A percentile compares a stretch with the other conserved stretches of the same genome.
These are phyloP conservation scores for Pleurotus tuber-regium DNA, from an alignment of 768 basidiomycete genomes.

Conservation along the genomic window DNA sequence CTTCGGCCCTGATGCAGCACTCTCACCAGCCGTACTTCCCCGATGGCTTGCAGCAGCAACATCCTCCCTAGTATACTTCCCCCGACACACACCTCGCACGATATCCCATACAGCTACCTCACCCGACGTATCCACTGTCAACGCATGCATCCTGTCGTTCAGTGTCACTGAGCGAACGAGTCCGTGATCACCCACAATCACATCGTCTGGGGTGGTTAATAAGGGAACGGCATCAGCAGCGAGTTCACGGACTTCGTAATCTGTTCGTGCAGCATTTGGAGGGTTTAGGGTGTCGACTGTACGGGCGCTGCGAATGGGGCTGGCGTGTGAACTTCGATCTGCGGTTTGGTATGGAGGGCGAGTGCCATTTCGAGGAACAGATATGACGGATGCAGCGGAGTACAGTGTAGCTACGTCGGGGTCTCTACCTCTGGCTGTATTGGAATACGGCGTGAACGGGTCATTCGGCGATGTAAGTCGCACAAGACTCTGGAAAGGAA, in stretches of 20 bases:
- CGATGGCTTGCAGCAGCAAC: constrained; percentile 54
- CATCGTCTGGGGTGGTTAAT: constrained; percentile 54
- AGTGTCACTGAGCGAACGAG: constrained; percentile 79
- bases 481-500: constrained; percentile 72
- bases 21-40: constrained; percentile 43
- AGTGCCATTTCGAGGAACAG: constrained; percentile 46
- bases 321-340: constrained; percentile 26
- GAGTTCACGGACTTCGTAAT: constrained; percentile 73
- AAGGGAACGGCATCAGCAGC: constrained; percentile 73
- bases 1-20: constrained; percentile 31
- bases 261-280: constrained; percentile 39
- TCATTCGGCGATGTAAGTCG: constrained; percentile 68
- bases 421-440: constrained; percentile 47
- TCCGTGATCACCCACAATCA: constrained; percentile 76
- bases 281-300: constrained; percentile 36
- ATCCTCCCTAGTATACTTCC: constrained; percentile 64
- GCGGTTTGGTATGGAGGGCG: constrained; percentile 34
- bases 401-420: constrained; percentile 84
- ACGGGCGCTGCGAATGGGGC: constrained; percentile 31
- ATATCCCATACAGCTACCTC: constrained; percentile 94
- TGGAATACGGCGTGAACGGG: constrained; percentile 43
- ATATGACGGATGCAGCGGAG: constrained; percentile 80
- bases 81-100: constrained; percentile 71
- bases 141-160: constrained; percentile 86
- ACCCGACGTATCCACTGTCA: constrained; percentile 88